Base-by-base conservation (phyloP, 1,284 basidiomycete species). In the Austroboletus novae-zelandiae region DNA sequence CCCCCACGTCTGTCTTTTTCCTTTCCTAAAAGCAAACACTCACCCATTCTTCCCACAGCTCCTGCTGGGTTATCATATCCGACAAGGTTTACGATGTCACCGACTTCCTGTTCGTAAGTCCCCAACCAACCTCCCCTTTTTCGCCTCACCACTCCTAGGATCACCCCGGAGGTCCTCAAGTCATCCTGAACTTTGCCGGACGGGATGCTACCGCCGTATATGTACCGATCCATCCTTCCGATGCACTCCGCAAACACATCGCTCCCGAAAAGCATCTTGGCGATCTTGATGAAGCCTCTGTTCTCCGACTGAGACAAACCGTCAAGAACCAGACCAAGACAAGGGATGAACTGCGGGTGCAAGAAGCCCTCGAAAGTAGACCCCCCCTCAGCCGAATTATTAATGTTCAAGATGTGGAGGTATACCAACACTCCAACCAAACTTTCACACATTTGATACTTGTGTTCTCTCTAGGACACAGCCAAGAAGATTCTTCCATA, bases 31-130 rank as follows among this genome's bases (percentile, higher is more conserved):
- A 43, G 10, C 27, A 29, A 5, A 11, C 23, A 2, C 34, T 35
- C 15, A 36, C 25, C 25, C 44, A 46, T 31, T 20, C 27, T 40
- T 11, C 45, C 13, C 30, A 35, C 51, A 86, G 84, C 42, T 86
- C 84, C 17, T 92, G 91, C 69, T 95, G 92, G 94, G 87, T 96
- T 54, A 84, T 95, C 59, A 89, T 94, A 55, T 75, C 80, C 55
- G 79, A 83, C 68, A 74, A 78, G 48, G 86, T 91, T 18, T 91
- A 89, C 69, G 88, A 91, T 71, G 87, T 95, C 50, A 94, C 93
- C 8, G 85, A 89, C 11, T 95, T 96, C 65, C 71, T 96, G 41
- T 69, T 78, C 45, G 86, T 86, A 56, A 42, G 73, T 67, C 23
- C 50, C 48, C 39, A 4, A 34, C 37, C 47, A n/a, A 45, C 39